Evolutionary conservation across 1,284 basidiomycete species (phyloP), one percentile per base, ranked within the genome.

Genomic region (Lentinus polychrous): DNA sequence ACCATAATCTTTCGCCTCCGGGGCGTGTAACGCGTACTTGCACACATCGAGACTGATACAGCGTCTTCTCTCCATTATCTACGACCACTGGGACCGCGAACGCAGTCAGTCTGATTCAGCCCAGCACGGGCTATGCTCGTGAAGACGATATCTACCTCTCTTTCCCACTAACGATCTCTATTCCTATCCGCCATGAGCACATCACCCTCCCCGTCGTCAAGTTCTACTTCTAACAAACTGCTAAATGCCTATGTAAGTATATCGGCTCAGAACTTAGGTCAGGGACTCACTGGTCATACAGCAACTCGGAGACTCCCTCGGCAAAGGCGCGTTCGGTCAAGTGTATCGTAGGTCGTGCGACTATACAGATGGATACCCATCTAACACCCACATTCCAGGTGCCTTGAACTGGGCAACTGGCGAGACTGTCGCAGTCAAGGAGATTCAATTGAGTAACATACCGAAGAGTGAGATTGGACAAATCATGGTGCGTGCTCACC

Each of bases 381-480:
- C 33, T 52, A 43, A 27, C 27, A 32, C 31, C 51, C 31, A 50
- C 32, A 31, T 12, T 34, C 44, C 32, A 91, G 88, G 91, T 60
- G 92, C 92, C 31, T 76, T 99, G 64, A 98, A 98, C 64, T 97
- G 92, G 84, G 87, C 87, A 33, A 96, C 92, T 20, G 94, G 94
- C 42, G 94, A 96, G 72, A 94, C 93, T 1, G 93, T 96, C 31
- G 93, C 93, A 6, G 87, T 94, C 62, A 98, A 95, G 77, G 93
- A 91, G 67, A 94, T 94, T 61, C 86, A 92, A 60, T 73, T 99
- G 52, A 86, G 83, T 64, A 93, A 93, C 65, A 94, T 99, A 50
- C 91, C 94, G 1, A 90, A 91, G 64, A 81, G 84, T 43, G 91
- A 96, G 63, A 78, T 98, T 45, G 87, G 90, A 17, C 94, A 98